Conservation (phyloP, 2,329 filamentous ascomycete species). For the Dichotomopilus funicola region DNA sequence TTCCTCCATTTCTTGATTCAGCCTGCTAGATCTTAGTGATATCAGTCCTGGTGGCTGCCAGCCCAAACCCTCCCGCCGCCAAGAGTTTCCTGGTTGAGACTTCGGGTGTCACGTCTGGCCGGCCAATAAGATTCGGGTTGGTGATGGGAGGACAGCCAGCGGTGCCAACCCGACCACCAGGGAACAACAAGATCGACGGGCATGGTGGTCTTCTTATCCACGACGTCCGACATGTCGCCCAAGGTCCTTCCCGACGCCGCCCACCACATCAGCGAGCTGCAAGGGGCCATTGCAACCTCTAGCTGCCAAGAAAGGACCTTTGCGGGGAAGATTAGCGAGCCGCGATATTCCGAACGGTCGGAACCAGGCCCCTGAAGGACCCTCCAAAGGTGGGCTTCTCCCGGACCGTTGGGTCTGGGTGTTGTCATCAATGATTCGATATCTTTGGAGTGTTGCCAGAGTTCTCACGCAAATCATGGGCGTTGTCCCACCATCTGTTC, state of each 20-base stretch:
- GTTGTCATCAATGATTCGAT: no score
- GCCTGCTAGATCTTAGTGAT: no score
- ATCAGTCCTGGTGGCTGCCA: no score
- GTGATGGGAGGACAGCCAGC: background rate
- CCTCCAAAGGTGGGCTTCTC: background rate
- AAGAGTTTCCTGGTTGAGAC: background rate
- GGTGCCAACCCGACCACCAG: background rate
- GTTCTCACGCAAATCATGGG: no score
- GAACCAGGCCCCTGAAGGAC: conserved; percentile 8
- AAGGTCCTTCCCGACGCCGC: conserved; percentile 3
- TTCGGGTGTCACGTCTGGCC: background rate
- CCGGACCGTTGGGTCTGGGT: background rate
- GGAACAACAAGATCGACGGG: background rate
- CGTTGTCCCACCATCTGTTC: no score
- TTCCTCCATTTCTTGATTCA: background rate
- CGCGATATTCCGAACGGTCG: conserved; percentile 14
- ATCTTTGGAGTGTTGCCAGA: no score
- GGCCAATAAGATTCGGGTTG: background rate
- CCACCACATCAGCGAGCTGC: conserved; percentile 10
- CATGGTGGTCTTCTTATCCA: conserved; percentile 1
- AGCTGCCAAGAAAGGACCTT: conserved; percentile 18
- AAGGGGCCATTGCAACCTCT: conserved; percentile 16
- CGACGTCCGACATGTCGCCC: background rate
- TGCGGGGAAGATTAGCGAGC: conserved; percentile 21
- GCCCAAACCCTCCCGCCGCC: background rate